These are phyloP conservation scores for Trifolium fragiferum DNA, from an alignment of 306 rosid genomes.

Conservation along the genomic window DNA sequence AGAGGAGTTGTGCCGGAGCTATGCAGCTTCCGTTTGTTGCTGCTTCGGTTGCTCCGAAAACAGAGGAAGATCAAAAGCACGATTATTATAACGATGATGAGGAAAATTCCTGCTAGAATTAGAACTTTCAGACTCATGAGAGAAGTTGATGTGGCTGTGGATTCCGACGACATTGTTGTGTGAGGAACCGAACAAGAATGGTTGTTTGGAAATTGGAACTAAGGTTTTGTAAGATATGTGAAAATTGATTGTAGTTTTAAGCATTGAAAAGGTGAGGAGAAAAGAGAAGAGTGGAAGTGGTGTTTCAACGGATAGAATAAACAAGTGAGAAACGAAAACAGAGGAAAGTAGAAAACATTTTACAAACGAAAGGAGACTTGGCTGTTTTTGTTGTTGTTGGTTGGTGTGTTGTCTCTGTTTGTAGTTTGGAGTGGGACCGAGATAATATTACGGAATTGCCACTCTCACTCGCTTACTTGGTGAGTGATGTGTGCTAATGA, in stretches of 20 bases:
- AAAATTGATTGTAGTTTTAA: background rate
- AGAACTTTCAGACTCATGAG: slow-evolving; percentile 59
- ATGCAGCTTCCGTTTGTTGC: slow-evolving; percentile 54
- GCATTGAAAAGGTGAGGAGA: slow-evolving; percentile 28
- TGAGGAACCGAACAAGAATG: background rate
- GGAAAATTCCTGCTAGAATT: slow-evolving; percentile 52
- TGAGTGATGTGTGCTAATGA: background rate
- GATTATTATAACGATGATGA: slow-evolving; percentile 43
- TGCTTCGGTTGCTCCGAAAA: slow-evolving; percentile 48
- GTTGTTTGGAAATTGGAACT: background rate
- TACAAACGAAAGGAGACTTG: slow-evolving; percentile 12
- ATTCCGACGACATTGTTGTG: slow-evolving; percentile 63
- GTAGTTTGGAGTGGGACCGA: slow-evolving; percentile 35
- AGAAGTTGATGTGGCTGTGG: slow-evolving; percentile 45
- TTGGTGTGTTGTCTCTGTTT: background rate
- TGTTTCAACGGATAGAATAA: slow-evolving; percentile 69
- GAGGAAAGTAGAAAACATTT: background rate
- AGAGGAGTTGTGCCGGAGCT: slow-evolving; percentile 84
- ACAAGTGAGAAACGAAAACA: slow-evolving; percentile 1
- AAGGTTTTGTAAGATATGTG: slow-evolving; percentile 33
- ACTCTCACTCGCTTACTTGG: background rate
- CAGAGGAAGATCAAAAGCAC: slow-evolving; percentile 60
- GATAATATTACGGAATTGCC: slow-evolving; percentile 2
- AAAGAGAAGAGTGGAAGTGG: slow-evolving; percentile 40
- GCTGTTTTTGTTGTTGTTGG: slow-evolving; percentile 40